Conservation (phyloP, 495 filamentous ascomycete species). For the Neurospora sp. region DNA sequence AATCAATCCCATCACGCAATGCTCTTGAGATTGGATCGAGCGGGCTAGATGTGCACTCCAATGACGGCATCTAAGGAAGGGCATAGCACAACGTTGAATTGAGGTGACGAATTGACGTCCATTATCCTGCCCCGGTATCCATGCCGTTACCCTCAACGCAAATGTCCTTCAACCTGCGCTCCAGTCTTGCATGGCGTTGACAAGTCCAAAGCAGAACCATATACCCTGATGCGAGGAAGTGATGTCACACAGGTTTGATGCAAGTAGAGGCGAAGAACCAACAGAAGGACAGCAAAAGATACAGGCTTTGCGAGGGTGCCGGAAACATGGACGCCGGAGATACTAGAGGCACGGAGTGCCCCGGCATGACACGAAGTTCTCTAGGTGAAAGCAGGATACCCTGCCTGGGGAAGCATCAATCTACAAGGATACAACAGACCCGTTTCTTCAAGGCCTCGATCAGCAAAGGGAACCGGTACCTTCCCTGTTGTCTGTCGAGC, state of each 20-base stretch:
- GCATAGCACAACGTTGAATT: neutral
- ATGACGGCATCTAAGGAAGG: neutral
- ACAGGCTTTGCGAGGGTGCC: neutral
- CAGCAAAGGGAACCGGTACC: neutral
- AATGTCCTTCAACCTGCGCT: neutral
- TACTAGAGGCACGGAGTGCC: neutral
- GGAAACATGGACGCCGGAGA: neutral
- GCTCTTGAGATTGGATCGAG: neutral
- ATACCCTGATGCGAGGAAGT: neutral
- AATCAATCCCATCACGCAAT: neutral
- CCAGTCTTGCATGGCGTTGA: neutral
- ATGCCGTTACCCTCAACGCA: neutral
- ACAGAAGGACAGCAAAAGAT: neutral
- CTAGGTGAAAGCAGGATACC: neutral
- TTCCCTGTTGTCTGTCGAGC: neutral
- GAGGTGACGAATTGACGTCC: neutral
- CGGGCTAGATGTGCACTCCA: neutral
- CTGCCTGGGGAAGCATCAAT: neutral
- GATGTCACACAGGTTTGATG: neutral
- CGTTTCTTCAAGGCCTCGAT: neutral
- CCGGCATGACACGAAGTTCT: neutral
- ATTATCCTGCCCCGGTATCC: neutral
- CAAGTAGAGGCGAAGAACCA: neutral
- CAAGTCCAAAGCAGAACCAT: neutral
- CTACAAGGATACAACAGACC: neutral